A percentile compares a stretch with the other conserved stretches of the same genome.
phyloP scores from a whole-genome alignment of 176 grass and related monocot genomes.

The Hordeum marinum region DNA sequence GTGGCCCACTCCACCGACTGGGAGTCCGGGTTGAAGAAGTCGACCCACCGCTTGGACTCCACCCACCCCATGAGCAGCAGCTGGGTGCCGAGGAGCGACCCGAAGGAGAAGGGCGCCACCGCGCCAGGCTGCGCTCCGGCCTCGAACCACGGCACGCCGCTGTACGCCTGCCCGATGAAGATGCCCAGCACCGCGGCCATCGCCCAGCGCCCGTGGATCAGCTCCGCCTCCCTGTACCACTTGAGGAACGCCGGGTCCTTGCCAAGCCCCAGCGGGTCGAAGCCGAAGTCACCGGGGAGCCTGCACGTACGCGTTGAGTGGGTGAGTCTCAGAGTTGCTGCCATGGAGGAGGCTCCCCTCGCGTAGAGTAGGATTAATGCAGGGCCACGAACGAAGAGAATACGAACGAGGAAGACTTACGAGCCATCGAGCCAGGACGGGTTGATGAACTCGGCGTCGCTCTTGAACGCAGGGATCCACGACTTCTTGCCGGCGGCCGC shows the following conservation, averaged over 20 bases:
- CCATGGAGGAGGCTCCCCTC: neutral
- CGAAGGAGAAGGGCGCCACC: constrained; percentile 94
- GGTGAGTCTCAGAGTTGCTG: neutral
- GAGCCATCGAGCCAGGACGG: constrained; percentile 91
- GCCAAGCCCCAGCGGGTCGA: constrained; percentile 88
- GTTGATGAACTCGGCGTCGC: constrained; percentile 75
- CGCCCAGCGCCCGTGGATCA: constrained; percentile 97
- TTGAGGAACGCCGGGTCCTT: constrained; percentile 98
- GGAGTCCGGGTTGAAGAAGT: constrained; percentile 99
- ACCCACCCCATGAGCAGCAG: constrained; percentile 99
- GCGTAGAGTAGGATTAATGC: neutral
- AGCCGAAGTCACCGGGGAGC: constrained; percentile 81
- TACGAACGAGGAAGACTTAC: constrained; percentile 35
- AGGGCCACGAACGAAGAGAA: neutral
- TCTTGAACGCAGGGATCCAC: constrained; percentile 81
- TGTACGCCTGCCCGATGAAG: constrained; percentile 93
- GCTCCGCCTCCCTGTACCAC: constrained; percentile 98
- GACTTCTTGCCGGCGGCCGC: constrained; percentile 71
- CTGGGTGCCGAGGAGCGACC: constrained; percentile 82
- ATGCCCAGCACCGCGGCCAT: constrained; percentile 91
- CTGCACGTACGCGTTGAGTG: constrained; percentile 15
- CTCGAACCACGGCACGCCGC: constrained; percentile 94
- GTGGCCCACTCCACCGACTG: constrained; percentile 92
- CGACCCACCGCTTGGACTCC: constrained; percentile 96
- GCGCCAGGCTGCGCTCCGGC: constrained; percentile 85